Evolutionary conservation across 1,284 basidiomycete species (phyloP), one percentile per base, ranked within the genome.

Genomic region (Marasmius tenuissimus): DNA sequence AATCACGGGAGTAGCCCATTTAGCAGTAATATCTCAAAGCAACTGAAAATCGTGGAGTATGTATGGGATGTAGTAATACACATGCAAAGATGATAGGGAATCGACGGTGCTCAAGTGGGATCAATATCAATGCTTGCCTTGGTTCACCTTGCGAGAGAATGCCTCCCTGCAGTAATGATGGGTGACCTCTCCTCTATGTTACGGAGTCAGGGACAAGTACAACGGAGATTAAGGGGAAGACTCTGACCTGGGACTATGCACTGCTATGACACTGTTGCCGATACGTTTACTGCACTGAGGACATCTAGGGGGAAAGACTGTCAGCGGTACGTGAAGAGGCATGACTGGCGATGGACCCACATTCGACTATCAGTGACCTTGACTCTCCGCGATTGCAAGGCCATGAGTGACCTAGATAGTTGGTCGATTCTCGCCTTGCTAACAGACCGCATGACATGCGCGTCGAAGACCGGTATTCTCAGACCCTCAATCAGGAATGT

Each of bases 261-360:
- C 94, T 0, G 96, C 94, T 68, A 99, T 95, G 42, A 97, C 96
- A 63, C 93, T 96, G 67, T 90, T 92, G 0, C 97, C 97, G 34
- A 99, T 79, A 20, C 96, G 86, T 71, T 98, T 98, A 72, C 96
- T 92, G 73, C 97, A 99, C 71, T 95, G 91, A 0, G 95, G 95
- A 70, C 97, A 98, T 75, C 95, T 97, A 58, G 39, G 57, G 55
- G 57, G 55, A 50, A 56, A 34, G 27, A 7, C 50, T 52, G 45
- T 38, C 39, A 61, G 47, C 38, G 14, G 8, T 59, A 51, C 20
- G 16, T 2, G 57, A 56, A 48, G 52, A 58, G 50, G 20, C 14
- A 10, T 52, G n/a, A 50, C 50, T 57, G 53, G 33, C 56, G 10
- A 16, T 14, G 22, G 55, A 79, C 85, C 71, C 68, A 97, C 93